Evolutionary conservation across 305 asterid genomes (phyloP), one percentile per base, ranked within the genome.

Genomic region (Plantago coronopus): DNA sequence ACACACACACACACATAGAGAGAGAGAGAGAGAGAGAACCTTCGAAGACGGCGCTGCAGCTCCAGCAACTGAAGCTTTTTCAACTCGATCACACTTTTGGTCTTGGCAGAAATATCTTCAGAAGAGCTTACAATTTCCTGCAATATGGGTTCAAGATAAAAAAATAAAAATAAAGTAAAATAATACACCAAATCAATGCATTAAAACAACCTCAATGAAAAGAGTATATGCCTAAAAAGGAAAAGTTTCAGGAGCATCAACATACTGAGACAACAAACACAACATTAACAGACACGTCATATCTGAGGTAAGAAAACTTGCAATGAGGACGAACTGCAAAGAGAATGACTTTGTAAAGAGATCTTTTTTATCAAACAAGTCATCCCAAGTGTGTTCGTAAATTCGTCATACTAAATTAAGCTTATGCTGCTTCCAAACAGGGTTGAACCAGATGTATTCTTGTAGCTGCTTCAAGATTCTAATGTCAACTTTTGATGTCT

Each of bases 61-160:
- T 83, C 95, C 81, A 94, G 78, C 81, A 94, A 76, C 85, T 89
- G 94, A 61, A 94, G 94, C 82, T 89, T 89, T 78, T 94, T 94
- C 82, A 94, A 68, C 67, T 94, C 99, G 74, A 94, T 94, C 57
- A 94, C 96, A 74, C 97, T 94, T 75, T 80, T 94, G 23, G 99
- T 94, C 79, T 94, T 94, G n/a, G 93, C 96, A 69, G 86, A 89
- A 54, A 82, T 87, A 75, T 94, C 89, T 74, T 85, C 95, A 17
- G 95, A 94, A 47, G 96, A 85, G 79, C 94, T 85, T 68, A 87
- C 96, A 68, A 70, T 78, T 66, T 83, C 96, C 97, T 94, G 87
- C 69, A 75, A 65, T 54, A 74, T 45, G 46, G 65, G 65, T 48
- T 61, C 17, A 45, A 49, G 31, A 45, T 3, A 18, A 17, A 50